phyloP scores from a whole-genome alignment of 1,284 basidiomycete genomes.

The Irpex sp. region DNA sequence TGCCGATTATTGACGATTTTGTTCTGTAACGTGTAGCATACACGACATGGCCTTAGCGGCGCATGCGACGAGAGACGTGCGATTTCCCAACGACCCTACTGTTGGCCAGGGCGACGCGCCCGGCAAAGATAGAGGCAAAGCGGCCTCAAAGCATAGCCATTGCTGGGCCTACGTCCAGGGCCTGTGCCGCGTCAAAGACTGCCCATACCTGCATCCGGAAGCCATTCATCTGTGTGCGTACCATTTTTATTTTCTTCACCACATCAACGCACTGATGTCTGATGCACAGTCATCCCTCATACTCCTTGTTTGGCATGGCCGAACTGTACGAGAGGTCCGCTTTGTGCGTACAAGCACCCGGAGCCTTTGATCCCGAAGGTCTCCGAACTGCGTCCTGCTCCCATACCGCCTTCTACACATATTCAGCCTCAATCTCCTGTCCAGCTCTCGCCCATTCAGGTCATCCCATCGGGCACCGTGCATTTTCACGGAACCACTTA shows the following conservation, averaged over 20 bases:
- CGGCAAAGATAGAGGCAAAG: constrained; percentile 9
- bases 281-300: constrained; percentile 23
- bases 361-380: constrained; percentile 26
- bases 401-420: neutral
- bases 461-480: constrained; percentile 16
- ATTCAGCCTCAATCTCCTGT: constrained; percentile 10
- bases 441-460: constrained; percentile 9
- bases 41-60: constrained; percentile 33
- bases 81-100: constrained; percentile 11
- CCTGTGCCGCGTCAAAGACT: constrained; percentile 28
- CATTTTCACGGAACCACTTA: constrained; percentile 23
- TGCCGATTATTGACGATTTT: neutral
- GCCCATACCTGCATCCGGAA: constrained; percentile 33
- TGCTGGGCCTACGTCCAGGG: constrained; percentile 41
- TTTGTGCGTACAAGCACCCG: constrained; percentile 31
- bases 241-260: neutral
- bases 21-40: constrained; percentile 26
- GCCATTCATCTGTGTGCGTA: constrained; percentile 30
- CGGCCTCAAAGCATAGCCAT: constrained; percentile 29
- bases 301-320: constrained; percentile 36
- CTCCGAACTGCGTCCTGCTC: constrained; percentile 8
- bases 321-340: constrained; percentile 25
- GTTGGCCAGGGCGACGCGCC: neutral
- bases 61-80: constrained; percentile 21
- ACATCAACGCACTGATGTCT: constrained; percentile 7